Conservation (phyloP, 305 asterid genomes). For the Andrographis paniculata region DNA sequence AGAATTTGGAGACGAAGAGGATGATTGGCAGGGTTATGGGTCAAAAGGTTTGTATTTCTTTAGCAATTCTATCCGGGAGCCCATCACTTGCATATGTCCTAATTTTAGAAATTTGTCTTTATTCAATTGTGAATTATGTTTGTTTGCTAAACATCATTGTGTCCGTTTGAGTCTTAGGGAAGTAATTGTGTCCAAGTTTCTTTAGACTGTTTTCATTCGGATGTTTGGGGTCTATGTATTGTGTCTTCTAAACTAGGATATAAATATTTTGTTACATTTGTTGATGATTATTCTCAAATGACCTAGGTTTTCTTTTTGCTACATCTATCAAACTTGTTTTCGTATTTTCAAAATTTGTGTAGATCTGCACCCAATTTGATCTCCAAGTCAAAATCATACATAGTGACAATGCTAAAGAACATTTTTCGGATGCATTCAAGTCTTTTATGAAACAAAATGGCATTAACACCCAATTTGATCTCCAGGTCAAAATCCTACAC, state of each 20-base stretch:
- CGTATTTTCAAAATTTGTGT: neutral
- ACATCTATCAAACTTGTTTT: neutral
- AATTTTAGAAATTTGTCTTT: neutral
- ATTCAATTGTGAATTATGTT: constrained; percentile 7
- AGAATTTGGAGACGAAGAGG: constrained; percentile 8
- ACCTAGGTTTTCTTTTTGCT: neutral
- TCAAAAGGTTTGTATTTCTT: neutral
- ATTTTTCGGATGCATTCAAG: too few relatives aligned
- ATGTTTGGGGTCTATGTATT: neutral
- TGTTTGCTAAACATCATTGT: constrained; percentile 8
- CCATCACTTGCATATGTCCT: neutral
- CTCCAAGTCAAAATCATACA: too few relatives aligned
- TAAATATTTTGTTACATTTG: neutral
- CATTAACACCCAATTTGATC: neutral
- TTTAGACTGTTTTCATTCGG: neutral
- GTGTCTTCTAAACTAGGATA: neutral
- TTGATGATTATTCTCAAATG: neutral
- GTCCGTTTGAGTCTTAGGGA: neutral
- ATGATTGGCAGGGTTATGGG: constrained; percentile 7
- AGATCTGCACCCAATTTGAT: too few relatives aligned
- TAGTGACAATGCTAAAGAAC: too few relatives aligned
- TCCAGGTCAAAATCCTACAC: neutral
- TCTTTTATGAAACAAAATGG: too few relatives aligned
- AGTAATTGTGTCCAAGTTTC: neutral
- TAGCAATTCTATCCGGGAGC: neutral